Evolutionary conservation across 805 yeast genomes (phyloP).

Genomic region (Yamadazyma sp.): DNA sequence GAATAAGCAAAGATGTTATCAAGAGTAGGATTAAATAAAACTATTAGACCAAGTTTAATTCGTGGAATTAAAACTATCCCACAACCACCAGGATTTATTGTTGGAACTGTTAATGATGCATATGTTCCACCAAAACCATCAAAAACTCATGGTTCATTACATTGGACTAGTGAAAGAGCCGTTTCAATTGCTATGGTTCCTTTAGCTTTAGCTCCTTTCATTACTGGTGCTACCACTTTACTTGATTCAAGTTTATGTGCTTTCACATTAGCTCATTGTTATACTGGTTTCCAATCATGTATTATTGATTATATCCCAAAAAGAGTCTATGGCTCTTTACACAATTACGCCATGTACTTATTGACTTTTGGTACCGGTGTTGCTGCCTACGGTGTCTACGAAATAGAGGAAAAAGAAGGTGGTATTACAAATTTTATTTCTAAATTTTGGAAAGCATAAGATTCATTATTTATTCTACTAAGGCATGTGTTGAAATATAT

Average conservation of each 20-base stretch:
- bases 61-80: conserved; percentile 48
- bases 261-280: conserved; percentile 58
- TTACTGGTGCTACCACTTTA: conserved; percentile 49
- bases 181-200: conserved; percentile 64
- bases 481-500: neutral
- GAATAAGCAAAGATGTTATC: no score
- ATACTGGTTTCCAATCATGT: conserved; percentile 73
- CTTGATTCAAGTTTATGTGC: conserved; percentile 58
- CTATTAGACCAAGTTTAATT: conserved; percentile 10
- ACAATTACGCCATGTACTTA: conserved; percentile 55
- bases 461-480: neutral
- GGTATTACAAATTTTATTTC: conserved; percentile 55
- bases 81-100: conserved; percentile 72
- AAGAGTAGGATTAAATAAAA: conserved; percentile 9
- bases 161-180: conserved; percentile 69
- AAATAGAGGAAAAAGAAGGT: conserved; percentile 62
- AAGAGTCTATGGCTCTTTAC: conserved; percentile 68
- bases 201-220: conserved; percentile 56
- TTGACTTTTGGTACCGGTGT: conserved; percentile 62
- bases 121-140: conserved; percentile 57
- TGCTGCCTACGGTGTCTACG: conserved; percentile 69
- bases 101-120: conserved; percentile 73
- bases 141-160: conserved; percentile 63
- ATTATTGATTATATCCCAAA: conserved; percentile 75
- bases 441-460: conserved; percentile 34